Evolutionary conservation across 805 yeast genomes (phyloP), one percentile per base, ranked within the genome.

Genomic region (Sugiyamaella chiloensis): DNA sequence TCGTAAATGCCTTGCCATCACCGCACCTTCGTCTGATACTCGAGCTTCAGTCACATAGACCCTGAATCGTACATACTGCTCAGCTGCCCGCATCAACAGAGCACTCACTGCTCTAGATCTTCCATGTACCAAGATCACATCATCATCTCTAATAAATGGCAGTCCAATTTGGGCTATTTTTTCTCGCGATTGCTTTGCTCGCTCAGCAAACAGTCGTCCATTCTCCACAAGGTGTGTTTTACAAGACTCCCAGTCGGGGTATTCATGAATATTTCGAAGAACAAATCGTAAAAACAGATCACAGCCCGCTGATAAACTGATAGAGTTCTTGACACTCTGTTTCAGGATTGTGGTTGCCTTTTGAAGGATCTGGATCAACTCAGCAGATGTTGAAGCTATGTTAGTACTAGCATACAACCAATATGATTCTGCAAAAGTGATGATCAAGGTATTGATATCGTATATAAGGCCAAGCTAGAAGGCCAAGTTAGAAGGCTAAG

Each of bases 291-390:
- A 86, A 66, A 93, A 93, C 58, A 93, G 76, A 66, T 93, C 99
- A 72, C 99, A 93, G 17, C 99, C 99, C 0, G 99, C 99, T 29
- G 93, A 81, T 48, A 93, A 72, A 11, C 97, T 89, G 39, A 93
- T 87, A 24, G 96, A 89, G 69, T 93, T 93, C 32, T 91, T 81
- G 55, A 93, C 88, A 6, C 88, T 79, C 36, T 75, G 68, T 58
- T 91, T 91, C 57, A 93, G 72, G 42, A 78, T 81, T 29, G 75
- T 77, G 4, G 87, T 85, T 31, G 96, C 93, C 37, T 80, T 78
- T 48, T 85, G 84, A 44, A 91, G 79, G 9, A 89, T 72, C 44
- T 80, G 85, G 60, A 90, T 90, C 61, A 93, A 76, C 64, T 93
- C 99, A 2, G 96, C 87, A 1, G 96, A 88, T 0, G 99, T 93